A percentile compares a stretch with the other conserved stretches of the same genome.
Evolutionary conservation across 1,139 yeast species (phyloP).

Genomic region (Saccharomyces hybrid): DNA sequence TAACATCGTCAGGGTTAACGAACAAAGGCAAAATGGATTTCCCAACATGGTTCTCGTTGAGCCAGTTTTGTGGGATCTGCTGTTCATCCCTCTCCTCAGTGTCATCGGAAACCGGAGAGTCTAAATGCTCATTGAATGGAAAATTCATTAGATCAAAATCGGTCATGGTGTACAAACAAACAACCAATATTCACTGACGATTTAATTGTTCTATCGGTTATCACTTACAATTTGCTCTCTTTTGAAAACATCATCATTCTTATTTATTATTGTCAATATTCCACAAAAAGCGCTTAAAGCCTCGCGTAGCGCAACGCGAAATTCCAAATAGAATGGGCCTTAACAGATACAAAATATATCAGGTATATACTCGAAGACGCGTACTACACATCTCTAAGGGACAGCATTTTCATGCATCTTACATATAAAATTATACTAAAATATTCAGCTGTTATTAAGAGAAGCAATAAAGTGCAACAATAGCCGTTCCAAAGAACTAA

Average conservation of each 20-base stretch:
- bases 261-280: background rate
- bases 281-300: slow-evolving; percentile 1
- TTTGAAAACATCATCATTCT: background rate
- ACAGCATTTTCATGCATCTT: background rate
- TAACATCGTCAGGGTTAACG: background rate
- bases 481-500: background rate
- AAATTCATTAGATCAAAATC: background rate
- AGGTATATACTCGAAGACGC: background rate
- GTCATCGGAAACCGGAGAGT: background rate
- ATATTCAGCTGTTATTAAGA: background rate
- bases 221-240: background rate
- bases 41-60: background rate
- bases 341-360: background rate
- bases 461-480: background rate
- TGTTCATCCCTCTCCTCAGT: background rate
- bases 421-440: background rate
- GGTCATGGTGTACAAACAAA: background rate
- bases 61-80: background rate
- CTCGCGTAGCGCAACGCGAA: slow-evolving; percentile 1
- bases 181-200: background rate
- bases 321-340: background rate
- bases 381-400: background rate
- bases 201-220: background rate
- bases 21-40: background rate
- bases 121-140: background rate